Evolutionary conservation across 805 yeast species (phyloP), one percentile per base, ranked within the genome.

Genomic region (Wickerhamomyces ciferrii): DNA sequence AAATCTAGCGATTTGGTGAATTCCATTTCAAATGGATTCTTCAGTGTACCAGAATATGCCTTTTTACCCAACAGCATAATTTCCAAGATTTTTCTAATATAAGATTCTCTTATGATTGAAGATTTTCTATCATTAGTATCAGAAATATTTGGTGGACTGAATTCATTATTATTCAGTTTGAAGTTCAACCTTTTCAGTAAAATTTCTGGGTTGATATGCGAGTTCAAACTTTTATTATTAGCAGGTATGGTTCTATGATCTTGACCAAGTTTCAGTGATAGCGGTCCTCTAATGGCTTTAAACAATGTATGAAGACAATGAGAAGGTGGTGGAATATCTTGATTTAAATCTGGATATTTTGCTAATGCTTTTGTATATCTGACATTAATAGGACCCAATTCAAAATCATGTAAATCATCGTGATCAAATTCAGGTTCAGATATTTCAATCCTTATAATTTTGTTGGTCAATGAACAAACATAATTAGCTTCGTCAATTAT

Each of bases 231-330:
- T 15, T 78, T 69, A 49, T 75, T 75, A n/a, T 66, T 61, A 4
- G 78, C 61, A 49, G 74, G 70, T 35, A 89, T 81, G 0, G 84
- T 78, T 55, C 78, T 82, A 3, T 70, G 63, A 11, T 75, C 77
- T 5, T 72, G 75, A 2, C 61, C 66, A 2, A 74, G 66, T 2
- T 59, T 62, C 21, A 74, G 61, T 9, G 69, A 60, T 20, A 88
- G 61, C 0, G 96, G 92, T 2, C 89, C 91, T 51, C 72, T 78
- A 41, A 87, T 65, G 9, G 85, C 83, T 49, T 78, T 80, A 53
- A 76, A 72, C 17, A 88, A 56, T 0, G 88, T 83, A 42, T 69
- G 68, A 20, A 85, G 67, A 53, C 95, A 84, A 39, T 74, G 76
- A 0, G 75, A 60, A 3, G 81, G 75, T 3, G 78, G 65, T 0